phyloP scores from a whole-genome alignment of 352 stramenopile species.

The Phytopythium oedochilum region DNA sequence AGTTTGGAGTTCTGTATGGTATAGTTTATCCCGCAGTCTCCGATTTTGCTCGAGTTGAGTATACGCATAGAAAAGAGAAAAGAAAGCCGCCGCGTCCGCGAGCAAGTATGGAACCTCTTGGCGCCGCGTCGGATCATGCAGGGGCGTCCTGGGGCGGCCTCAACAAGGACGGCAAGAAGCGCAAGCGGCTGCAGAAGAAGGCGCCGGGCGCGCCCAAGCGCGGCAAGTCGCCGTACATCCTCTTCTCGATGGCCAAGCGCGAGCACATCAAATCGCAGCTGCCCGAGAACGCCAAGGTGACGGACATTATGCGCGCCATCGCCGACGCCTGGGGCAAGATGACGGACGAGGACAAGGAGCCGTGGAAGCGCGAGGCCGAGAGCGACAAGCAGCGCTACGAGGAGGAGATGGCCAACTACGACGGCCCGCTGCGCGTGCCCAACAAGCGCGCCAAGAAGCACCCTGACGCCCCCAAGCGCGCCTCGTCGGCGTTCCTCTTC shows the following conservation, averaged over 20 bases:
- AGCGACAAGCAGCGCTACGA: constrained; percentile 94
- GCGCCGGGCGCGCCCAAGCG: constrained; percentile 85
- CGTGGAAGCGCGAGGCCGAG: constrained; percentile 91
- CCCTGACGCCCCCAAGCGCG: constrained; percentile 91
- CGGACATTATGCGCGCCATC: constrained; percentile 90
- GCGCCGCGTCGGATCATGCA: constrained; percentile 46
- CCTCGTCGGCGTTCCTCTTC: constrained; percentile 94
- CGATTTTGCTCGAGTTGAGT: constrained; percentile 69
- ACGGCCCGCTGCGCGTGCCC: constrained; percentile 86
- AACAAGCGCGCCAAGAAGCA: constrained; percentile 96
- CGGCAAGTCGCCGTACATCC: constrained; percentile 89
- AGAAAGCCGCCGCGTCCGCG: constrained; percentile 28
- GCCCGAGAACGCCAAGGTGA: constrained; percentile 85
- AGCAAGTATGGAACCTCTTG: constrained; percentile 64
- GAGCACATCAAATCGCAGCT: constrained; percentile 88
- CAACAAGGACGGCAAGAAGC: constrained; percentile 81
- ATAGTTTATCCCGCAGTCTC: constrained; percentile 76
- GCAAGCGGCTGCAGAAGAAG: constrained; percentile 89
- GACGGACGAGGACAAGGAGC: constrained; percentile 85
- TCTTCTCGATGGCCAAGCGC: constrained; percentile 91
- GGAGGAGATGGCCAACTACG: constrained; percentile 91
- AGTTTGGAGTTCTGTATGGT: constrained; percentile 61
- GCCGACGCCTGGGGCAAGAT: constrained; percentile 89
- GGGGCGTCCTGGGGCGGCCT: constrained; percentile 60
- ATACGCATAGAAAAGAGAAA: constrained; percentile 82